phyloP scores from a whole-genome alignment of 139 green algal species.

The Haematococcus lacustris region DNA sequence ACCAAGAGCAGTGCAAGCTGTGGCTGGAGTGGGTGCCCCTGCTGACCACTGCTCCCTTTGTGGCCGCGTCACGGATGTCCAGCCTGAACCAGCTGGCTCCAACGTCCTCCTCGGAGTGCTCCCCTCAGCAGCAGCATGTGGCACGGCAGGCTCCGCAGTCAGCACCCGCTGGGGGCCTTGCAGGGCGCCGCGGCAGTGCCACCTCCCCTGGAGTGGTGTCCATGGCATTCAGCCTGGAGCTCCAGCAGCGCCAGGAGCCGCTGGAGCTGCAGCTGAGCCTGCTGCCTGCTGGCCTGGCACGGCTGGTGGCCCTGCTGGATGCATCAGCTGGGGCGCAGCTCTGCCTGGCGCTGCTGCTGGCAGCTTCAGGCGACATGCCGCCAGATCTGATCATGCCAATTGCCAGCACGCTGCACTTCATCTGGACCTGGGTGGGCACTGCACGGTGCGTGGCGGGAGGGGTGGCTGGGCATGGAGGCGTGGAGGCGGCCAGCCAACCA shows the following conservation, averaged over 20 bases:
- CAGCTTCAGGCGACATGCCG: conserved; percentile 39
- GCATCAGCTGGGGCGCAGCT: conserved; percentile 12
- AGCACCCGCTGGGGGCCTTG: too few relatives aligned
- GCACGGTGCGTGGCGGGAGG: conserved; percentile 7
- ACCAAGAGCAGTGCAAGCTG: conserved; percentile 22
- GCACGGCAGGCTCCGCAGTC: too few relatives aligned
- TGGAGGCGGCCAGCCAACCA: neutral
- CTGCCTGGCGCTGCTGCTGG: conserved; percentile 30
- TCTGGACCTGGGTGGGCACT: conserved; percentile 27
- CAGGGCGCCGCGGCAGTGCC: too few relatives aligned
- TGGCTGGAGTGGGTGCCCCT: conserved; percentile 18
- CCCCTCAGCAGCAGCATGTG: too few relatives aligned
- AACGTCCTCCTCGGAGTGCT: neutral
- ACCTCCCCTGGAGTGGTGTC: too few relatives aligned
- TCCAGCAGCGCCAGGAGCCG: neutral
- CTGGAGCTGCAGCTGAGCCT: neutral
- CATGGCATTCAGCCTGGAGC: too few relatives aligned
- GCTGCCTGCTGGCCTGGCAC: neutral
- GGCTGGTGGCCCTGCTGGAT: conserved; percentile 9
- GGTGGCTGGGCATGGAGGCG: neutral
- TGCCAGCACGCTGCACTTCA: conserved; percentile 26
- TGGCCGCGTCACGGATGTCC: neutral
- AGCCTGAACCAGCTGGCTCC: too few relatives aligned
- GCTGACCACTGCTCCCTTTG: conserved; percentile 5
- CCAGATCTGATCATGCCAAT: conserved; percentile 39